A percentile compares a stretch with the other conserved stretches of the same genome.
Evolutionary conservation across 1,284 basidiomycete species (phyloP).

Genomic region (Macrocystidia cucumis): DNA sequence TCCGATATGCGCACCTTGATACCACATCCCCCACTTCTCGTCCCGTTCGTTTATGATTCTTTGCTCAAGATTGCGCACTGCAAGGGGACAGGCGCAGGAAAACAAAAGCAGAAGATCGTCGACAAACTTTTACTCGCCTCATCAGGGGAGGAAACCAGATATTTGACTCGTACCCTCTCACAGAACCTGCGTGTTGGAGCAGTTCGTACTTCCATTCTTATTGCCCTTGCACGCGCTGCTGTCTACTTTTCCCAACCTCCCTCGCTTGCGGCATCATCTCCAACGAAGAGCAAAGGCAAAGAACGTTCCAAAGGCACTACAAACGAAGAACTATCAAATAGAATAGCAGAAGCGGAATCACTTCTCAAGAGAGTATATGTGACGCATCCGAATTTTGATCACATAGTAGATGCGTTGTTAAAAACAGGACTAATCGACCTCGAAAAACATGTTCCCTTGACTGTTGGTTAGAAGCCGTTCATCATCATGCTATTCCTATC

Average conservation of each 20-base stretch:
- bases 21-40: conserved; percentile 63
- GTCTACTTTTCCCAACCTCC: conserved; percentile 45
- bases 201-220: conserved; percentile 77
- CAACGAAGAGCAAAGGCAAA: no score
- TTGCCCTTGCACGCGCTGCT: conserved; percentile 77
- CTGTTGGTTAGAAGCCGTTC: conserved; percentile 48
- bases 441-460: conserved; percentile 63
- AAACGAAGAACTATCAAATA: no score
- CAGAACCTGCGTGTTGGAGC: conserved; percentile 86
- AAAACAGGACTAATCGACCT: no score
- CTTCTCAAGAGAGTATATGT: no score
- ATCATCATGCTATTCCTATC: conserved; percentile 8
- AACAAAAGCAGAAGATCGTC: conserved; percentile 73
- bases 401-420: no score
- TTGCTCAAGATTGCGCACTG: conserved; percentile 58
- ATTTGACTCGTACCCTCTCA: conserved; percentile 74
- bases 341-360: no score
- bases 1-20: conserved; percentile 71
- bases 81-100: conserved; percentile 71
- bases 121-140: conserved; percentile 80
- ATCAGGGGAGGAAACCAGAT: conserved; percentile 83
- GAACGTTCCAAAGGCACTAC: no score
- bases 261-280: no score
- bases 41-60: conserved; percentile 57
- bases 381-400: no score